Evolutionary conservation across 1,284 basidiomycete genomes (phyloP).

Genomic region (Sporisorium sorghi): DNA sequence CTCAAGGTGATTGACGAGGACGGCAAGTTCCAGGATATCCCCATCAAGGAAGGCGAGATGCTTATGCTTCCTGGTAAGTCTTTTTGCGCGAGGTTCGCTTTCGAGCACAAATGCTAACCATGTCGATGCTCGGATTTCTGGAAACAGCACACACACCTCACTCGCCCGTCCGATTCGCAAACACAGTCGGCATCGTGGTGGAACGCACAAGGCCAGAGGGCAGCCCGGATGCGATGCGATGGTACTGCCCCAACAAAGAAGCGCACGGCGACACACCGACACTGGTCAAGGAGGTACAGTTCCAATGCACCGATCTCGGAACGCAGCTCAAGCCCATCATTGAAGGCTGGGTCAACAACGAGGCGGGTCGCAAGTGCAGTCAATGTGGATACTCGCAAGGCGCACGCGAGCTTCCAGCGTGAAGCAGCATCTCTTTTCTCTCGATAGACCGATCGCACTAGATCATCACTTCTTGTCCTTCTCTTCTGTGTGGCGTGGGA

Average conservation of each 20-base stretch:
- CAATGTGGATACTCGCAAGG: conserved; percentile 44
- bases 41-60: conserved; percentile 94
- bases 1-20: conserved; percentile 84
- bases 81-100: background rate
- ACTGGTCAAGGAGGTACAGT: conserved; percentile 85
- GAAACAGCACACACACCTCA: conserved; percentile 83
- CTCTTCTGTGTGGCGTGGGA: too few relatives aligned
- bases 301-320: conserved; percentile 91
- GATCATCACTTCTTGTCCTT: too few relatives aligned
- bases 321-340: conserved; percentile 94
- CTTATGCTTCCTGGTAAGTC: conserved; percentile 85
- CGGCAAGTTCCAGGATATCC: conserved; percentile 85
- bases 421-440: background rate
- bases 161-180: conserved; percentile 87
- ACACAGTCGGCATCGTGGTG: conserved; percentile 94
- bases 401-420: conserved; percentile 45
- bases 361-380: conserved; percentile 49
- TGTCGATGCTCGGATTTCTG: background rate
- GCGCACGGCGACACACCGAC: conserved; percentile 78
- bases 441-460: too few relatives aligned
- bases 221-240: conserved; percentile 84
- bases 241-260: conserved; percentile 85
- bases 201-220: conserved; percentile 83
- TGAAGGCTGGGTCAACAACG: conserved; percentile 56
- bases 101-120: background rate